Conservation (phyloP, 495 filamentous ascomycete genomes). For the Tuber indicum region DNA sequence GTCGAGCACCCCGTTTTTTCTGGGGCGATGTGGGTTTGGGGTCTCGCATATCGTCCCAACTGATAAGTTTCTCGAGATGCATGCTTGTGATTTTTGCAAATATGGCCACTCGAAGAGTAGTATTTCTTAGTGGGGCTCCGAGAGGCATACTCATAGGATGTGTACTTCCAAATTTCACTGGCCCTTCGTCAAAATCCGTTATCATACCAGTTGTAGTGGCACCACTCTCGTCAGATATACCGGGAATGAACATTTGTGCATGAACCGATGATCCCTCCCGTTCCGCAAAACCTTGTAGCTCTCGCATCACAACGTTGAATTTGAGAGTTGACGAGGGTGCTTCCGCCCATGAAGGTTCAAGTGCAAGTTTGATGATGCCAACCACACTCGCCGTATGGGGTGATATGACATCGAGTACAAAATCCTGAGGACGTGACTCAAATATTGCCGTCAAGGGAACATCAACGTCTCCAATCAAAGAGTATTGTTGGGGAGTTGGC, state of each 20-base stretch:
- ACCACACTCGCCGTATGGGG: conserved; percentile 87
- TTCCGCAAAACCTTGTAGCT: conserved; percentile 92
- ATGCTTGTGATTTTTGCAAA: conserved; percentile 86
- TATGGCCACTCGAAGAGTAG: conserved; percentile 78
- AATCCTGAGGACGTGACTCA: conserved; percentile 90
- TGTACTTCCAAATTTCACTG: conserved; percentile 90
- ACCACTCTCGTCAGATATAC: conserved; percentile 84
- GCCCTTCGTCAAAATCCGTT: conserved; percentile 87
- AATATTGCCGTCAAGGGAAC: conserved; percentile 92
- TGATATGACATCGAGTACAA: conserved; percentile 77
- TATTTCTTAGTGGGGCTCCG: conserved; percentile 60
- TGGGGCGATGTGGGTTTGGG: conserved; percentile 49
- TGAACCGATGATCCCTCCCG: conserved; percentile 93
- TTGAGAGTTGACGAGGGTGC: conserved; percentile 88
- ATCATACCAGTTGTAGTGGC: conserved; percentile 93
- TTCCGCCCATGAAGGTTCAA: conserved; percentile 90
- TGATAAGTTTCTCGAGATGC: conserved; percentile 94
- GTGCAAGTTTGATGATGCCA: conserved; percentile 79
- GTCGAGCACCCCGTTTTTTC: conserved; percentile 61
- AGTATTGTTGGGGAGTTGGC: conserved; percentile 81
- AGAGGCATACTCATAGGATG: conserved; percentile 98
- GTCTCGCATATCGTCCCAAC: conserved; percentile 98
- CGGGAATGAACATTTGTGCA: conserved; percentile 89
- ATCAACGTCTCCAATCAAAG: conserved; percentile 86
- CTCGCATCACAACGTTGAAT: conserved; percentile 98